Evolutionary conservation across 352 stramenopile genomes (phyloP), one percentile per base, ranked within the genome.

Genomic region (Phytophthora sp.): DNA sequence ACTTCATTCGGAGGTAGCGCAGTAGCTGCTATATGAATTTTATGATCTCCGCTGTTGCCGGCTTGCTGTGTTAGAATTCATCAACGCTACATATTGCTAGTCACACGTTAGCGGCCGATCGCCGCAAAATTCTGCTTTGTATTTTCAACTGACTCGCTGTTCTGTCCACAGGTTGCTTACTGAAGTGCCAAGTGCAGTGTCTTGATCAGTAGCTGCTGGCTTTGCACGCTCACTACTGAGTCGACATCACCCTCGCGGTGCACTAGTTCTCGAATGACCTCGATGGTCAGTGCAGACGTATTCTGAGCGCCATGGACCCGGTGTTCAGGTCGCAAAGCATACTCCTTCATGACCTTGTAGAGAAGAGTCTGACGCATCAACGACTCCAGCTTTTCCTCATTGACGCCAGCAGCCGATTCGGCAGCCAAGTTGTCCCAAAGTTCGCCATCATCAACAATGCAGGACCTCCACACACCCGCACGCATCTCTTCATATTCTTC

Each of bases 311-410:
- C 50, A 9, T 52, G 45, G 9, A 51, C 27, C 27, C 28, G 39
- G 42, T 68, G 46, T 34, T 72, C 51, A 17, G 56, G 57, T 28
- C 66, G 66, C 21, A 68, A 67, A 27, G 58, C 50, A 67, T 89
- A 87, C 44, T 85, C 72, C 42, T 73, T 76, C 72, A 87, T 88
- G 7, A 61, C 71, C 38, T 78, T 62, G 62, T 84, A 95, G 20
- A 95, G 54, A 41, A 95, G 61, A n/a, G 82, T 91, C 53, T 77
- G 53, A 31, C 79, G 76, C 84, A 95, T 95, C 20, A 86, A 46
- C 8, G 52, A 54, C 58, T 92, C 86, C 5, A 88, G 34, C 27
- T 78, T 76, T 11, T 85, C 70, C 13, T 95, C 86, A 52, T 90
- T 92, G 11, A 84, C 73, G 35, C 77, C 69, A 3, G 73, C 71